phyloP scores from a whole-genome alignment of 441 rosid genomes.

The Pelargonium citronellum region DNA sequence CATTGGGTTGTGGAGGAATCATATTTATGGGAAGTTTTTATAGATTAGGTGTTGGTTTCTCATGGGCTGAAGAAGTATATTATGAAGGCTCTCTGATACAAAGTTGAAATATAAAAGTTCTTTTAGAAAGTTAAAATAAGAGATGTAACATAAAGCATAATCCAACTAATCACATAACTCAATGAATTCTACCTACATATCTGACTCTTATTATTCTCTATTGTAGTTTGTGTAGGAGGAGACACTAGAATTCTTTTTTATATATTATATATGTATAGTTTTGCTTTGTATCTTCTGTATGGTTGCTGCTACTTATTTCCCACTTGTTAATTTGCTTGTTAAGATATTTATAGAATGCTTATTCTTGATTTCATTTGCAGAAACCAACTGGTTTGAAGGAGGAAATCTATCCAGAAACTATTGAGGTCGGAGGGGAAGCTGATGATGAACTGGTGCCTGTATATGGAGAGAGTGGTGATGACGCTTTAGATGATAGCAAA shows the following conservation, averaged over 20 bases:
- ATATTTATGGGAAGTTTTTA: neutral
- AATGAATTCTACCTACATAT: no score
- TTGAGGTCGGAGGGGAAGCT: constrained; percentile 22
- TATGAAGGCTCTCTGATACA: neutral
- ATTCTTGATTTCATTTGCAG: constrained; percentile 20
- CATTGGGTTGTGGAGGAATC: neutral
- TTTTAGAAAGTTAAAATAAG: no score
- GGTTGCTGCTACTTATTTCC: neutral
- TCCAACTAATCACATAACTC: no score
- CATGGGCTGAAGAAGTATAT: neutral
- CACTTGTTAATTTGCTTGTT: no score
- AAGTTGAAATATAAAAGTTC: neutral
- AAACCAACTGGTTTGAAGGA: constrained; percentile 20
- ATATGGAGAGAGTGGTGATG: constrained; percentile 23
- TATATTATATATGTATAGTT: neutral
- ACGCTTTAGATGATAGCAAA: constrained; percentile 10
- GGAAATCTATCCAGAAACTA: constrained; percentile 22
- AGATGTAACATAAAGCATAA: no score
- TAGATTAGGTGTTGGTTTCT: neutral
- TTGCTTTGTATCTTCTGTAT: neutral
- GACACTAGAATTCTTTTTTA: neutral
- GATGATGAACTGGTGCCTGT: constrained; percentile 25
- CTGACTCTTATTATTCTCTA: no score
- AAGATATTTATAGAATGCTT: neutral
- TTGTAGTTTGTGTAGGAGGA: neutral